Base-by-base conservation (phyloP, 2,329 filamentous ascomycete genomes). In the Stachybotrys chlorohalonatus region DNA sequence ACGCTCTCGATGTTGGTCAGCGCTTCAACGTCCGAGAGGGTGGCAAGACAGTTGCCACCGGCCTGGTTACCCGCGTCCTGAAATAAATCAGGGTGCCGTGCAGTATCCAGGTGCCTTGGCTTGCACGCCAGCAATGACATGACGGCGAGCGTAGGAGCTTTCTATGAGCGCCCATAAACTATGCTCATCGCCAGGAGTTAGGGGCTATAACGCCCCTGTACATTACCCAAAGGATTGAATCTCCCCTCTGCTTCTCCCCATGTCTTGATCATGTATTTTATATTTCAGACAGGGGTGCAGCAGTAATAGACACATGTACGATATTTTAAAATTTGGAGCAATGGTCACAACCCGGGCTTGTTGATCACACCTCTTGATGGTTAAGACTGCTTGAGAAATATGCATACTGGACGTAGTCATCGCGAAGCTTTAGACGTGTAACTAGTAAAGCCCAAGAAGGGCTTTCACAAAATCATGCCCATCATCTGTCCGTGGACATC, bases 1-100 rank as follows among this genome's bases (percentile, higher is more conserved):
- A 95, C 67, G 93, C 93, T 57, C 76, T 96, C 60, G 94, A 99
- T 78, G 77, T 83, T 59, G 93, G 94, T 64, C 90, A 96, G 80
- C 89, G 94, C 66, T 94, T 99, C 84, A 99, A 97, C 81, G 85
- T 99, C 70, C 90, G 94, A 75, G 94, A 99, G 80, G 94, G 94
- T 78, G 92, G 93, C 66, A 85, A 90, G 65, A 94, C 89, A 57
- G 88, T 94, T 56, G 89, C 89, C 64, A 94, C 89, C 64, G 89
- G 89, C 73, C 78, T 94, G 64, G 80, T 91, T 65, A 94, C 89
- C 61, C 85, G 86, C 66, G 85, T 94, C 68, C 59, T 84, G 53
- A 73, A 81, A 67, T 83, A 81, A 77, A 62, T 53, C 13, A 31
- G 24, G 17, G 17, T 48, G 47, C 31, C 32, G 31, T 52, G 50